Evolutionary conservation across 768 basidiomycete genomes (phyloP), one percentile per base, ranked within the genome.

Genomic region (Suillus spraguei): DNA sequence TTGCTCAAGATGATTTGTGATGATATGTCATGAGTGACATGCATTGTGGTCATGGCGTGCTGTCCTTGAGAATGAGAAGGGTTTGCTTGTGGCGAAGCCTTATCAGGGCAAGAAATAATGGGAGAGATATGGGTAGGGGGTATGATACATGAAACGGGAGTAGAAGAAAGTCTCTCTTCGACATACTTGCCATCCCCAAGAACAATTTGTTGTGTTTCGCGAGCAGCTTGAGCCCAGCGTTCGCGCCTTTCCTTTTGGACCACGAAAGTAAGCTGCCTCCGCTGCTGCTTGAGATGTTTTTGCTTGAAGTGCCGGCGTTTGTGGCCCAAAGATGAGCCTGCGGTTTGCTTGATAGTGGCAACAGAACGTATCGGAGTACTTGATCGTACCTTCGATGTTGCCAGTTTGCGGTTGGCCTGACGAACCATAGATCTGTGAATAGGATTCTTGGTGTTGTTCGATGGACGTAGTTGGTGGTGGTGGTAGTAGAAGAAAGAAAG

Each of bases 161-260:
- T 54, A 49, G 64, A 55, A n/a, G 66, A 58, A 24, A 63, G 55
- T 52, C 53, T 66, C 64, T 75, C 75, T 66, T 76, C 72, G 61
- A 71, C 68, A 71, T 80, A 80, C 73, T 77, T 71, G 66, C 80
- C 79, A 71, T 79, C 74, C 20, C 78, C 80, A 61, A 78, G 70
- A 60, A 79, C 71, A 56, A 80, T 77, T 58, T 65, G 66, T 53
- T 74, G 73, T 6, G 79, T 80, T 64, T 80, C 80, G 44, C 53
- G 63, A 32, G 80, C 80, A 1, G 70, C 74, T 52, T 69, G 66
- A 20, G 70, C 70, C 77, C 79, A 78, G 55, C 67, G 62, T 10
- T 69, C 71, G 28, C 73, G 72, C 53, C 63, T 73, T 61, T 67
- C 49, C 59, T 70, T 72, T 17, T 66, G 74, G 9, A 65, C 65